A percentile compares a stretch with the other conserved stretches of the same genome.
Evolutionary conservation across 1,284 basidiomycete species (phyloP).

Genomic region (Peniophora sp.): DNA sequence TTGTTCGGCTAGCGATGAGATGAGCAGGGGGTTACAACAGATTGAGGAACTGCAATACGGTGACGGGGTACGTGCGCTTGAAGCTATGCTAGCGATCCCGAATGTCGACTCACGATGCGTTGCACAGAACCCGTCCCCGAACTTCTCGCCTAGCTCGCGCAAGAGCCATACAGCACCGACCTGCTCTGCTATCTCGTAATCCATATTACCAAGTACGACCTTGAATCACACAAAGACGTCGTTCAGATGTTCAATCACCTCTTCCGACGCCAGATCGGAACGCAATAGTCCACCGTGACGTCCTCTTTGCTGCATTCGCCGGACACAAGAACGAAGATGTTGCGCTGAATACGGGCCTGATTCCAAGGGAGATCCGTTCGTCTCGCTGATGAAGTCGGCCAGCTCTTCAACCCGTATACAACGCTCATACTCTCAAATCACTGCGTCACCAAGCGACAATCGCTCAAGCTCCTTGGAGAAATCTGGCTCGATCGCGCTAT

Average conservation of each 20-base stretch:
- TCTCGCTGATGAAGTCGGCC: conserved; percentile 6
- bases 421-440: conserved; percentile 88
- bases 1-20: conserved; percentile 82
- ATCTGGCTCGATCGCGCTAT: conserved; percentile 96
- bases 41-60: conserved; percentile 84
- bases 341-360: conserved; percentile 97
- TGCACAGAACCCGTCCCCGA: too few species aligned
- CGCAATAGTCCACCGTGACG: too few species aligned
- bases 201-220: conserved; percentile 79
- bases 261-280: too few species aligned
- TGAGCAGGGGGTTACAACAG: conserved; percentile 83
- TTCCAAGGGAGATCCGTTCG: conserved; percentile 78
- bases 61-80: conserved; percentile 60
- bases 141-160: too few species aligned
- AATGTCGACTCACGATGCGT: conserved; percentile 2
- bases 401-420: conserved; percentile 96
- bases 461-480: conserved; percentile 95
- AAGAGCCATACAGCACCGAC: too few species aligned
- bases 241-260: too few species aligned
- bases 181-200: too few species aligned
- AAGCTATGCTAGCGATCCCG: conserved; percentile 5
- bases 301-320: conserved; percentile 82
- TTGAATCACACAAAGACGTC: conserved; percentile 94
- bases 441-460: conserved; percentile 99
- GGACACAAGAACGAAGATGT: conserved; percentile 94